A percentile compares a stretch with the other conserved stretches of the same genome.
Conservation (phyloP, 495 filamentous ascomycete species). For the Aspergillus cavernicola region DNA sequence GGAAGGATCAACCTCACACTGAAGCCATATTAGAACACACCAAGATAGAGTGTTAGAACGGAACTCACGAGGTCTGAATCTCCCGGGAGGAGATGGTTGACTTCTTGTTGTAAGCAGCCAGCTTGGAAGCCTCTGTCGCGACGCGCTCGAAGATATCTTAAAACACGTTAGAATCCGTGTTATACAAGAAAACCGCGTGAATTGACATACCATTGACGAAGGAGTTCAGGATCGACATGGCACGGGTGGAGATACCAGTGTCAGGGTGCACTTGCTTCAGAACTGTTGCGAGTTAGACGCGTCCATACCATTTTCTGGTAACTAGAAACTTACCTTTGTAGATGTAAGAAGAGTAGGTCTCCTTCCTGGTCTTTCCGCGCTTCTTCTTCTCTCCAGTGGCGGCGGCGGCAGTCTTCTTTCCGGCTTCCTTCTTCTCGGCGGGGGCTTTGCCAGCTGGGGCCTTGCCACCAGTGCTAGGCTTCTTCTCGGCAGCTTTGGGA, state of each 20-base stretch:
- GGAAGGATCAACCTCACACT: slow-evolving; percentile 94
- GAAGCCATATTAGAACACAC: slow-evolving; percentile 15
- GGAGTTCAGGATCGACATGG: slow-evolving; percentile 99
- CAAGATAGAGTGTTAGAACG: not conserved
- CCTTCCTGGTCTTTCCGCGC: slow-evolving; percentile 99
- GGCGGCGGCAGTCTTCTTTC: slow-evolving; percentile 91
- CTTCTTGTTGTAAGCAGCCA: slow-evolving; percentile 99
- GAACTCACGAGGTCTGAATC: slow-evolving; percentile 89
- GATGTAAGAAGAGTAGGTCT: slow-evolving; percentile 99
- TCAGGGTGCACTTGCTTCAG: slow-evolving; percentile 99
- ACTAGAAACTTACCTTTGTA: slow-evolving; percentile 97
- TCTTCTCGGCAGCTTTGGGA: slow-evolving; percentile 93
- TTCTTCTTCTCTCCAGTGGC: slow-evolving; percentile 99
- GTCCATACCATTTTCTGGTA: no score
- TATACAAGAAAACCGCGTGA: not conserved
- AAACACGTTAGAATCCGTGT: slow-evolving; percentile 8
- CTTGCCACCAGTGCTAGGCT: slow-evolving; percentile 95
- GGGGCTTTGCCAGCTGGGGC: slow-evolving; percentile 84
- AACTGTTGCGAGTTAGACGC: slow-evolving; percentile 54
- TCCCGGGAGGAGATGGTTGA: slow-evolving; percentile 99
- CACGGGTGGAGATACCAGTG: slow-evolving; percentile 99
- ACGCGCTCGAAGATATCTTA: slow-evolving; percentile 99
- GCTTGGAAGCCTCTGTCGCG: slow-evolving; percentile 96
- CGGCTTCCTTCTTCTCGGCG: slow-evolving; percentile 98
- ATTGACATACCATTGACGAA: slow-evolving; percentile 89